Evolutionary conservation across 2,329 filamentous ascomycete species (phyloP).

Genomic region (Tolypocladium album): DNA sequence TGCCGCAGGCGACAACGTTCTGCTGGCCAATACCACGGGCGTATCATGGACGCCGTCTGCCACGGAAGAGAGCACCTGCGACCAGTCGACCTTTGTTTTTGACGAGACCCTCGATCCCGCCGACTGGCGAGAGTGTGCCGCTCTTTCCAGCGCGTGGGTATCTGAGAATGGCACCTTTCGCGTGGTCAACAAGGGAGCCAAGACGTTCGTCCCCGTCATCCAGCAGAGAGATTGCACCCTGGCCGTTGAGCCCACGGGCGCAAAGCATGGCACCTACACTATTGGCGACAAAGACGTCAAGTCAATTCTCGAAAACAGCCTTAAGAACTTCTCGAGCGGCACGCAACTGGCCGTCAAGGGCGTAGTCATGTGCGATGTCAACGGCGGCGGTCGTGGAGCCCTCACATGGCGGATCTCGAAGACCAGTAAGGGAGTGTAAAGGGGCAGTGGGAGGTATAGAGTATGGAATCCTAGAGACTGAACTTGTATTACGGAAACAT

Average conservation of each 20-base stretch:
- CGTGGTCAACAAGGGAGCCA: constrained; percentile 7
- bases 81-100: constrained; percentile 11
- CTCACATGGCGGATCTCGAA: constrained; percentile 13
- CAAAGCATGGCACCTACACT: constrained; percentile 8
- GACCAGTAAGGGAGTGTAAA: background rate
- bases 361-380: constrained; percentile 9
- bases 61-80: constrained; percentile 14
- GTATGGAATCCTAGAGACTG: background rate
- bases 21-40: constrained; percentile 7
- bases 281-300: constrained; percentile 14
- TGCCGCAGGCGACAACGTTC: constrained; percentile 1
- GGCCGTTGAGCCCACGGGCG: constrained; percentile 11
- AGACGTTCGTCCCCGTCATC: constrained; percentile 12
- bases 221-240: constrained; percentile 14
- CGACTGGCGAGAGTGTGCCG: constrained; percentile 18
- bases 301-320: constrained; percentile 9
- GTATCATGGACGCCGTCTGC: constrained; percentile 14
- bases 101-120: constrained; percentile 12
- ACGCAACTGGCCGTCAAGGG: constrained; percentile 10
- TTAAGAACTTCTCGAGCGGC: constrained; percentile 9
- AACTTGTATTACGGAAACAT: background rate
- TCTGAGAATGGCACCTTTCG: constrained; percentile 18
- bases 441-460: background rate
- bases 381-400: constrained; percentile 5
- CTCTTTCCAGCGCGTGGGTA: constrained; percentile 18